Percentiles rank a stretch among this genome's conserved stretches.
Evolutionary conservation across 2,329 filamentous ascomycete species (phyloP).

Genomic region (Apiospora phragmitis): DNA sequence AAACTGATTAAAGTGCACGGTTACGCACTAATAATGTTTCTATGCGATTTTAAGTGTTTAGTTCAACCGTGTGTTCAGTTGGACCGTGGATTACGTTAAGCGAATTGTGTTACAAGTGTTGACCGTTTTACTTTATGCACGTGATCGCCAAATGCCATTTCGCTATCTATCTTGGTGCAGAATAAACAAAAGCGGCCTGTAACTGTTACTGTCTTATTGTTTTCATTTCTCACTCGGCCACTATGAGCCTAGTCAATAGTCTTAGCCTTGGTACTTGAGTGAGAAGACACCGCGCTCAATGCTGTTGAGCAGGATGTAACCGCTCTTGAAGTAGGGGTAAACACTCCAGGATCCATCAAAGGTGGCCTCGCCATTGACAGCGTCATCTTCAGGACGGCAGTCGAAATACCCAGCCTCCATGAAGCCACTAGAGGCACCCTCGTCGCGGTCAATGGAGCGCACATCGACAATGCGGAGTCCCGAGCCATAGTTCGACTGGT

Average conservation of each 20-base stretch:
- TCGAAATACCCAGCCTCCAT: constrained; percentile 45
- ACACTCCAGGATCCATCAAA: constrained; percentile 43
- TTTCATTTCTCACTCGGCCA: not conserved
- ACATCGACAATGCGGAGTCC: constrained; percentile 38
- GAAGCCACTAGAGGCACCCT: constrained; percentile 30
- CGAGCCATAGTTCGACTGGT: constrained; percentile 46
- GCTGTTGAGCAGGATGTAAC: constrained; percentile 45
- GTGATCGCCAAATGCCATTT: not conserved
- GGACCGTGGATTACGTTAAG: too few relatives aligned
- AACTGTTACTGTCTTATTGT: not conserved
- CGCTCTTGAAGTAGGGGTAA: constrained; percentile 43
- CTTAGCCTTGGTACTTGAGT: constrained; percentile 31
- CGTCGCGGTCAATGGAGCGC: constrained; percentile 29
- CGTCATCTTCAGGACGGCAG: constrained; percentile 46
- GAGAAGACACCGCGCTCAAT: constrained; percentile 47
- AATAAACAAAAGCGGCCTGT: too few relatives aligned
- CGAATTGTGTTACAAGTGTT: not conserved
- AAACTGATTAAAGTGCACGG: too few relatives aligned
- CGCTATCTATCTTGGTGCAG: not conserved
- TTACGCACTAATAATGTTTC: too few relatives aligned
- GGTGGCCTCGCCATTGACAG: constrained; percentile 31
- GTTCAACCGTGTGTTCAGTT: too few relatives aligned
- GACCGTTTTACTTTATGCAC: not conserved
- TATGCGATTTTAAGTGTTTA: too few relatives aligned
- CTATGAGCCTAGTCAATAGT: not conserved